A percentile compares a stretch with the other conserved stretches of the same genome.
Conservation (phyloP, 352 stramenopile species). For the Halophytophthora batemanensis region DNA sequence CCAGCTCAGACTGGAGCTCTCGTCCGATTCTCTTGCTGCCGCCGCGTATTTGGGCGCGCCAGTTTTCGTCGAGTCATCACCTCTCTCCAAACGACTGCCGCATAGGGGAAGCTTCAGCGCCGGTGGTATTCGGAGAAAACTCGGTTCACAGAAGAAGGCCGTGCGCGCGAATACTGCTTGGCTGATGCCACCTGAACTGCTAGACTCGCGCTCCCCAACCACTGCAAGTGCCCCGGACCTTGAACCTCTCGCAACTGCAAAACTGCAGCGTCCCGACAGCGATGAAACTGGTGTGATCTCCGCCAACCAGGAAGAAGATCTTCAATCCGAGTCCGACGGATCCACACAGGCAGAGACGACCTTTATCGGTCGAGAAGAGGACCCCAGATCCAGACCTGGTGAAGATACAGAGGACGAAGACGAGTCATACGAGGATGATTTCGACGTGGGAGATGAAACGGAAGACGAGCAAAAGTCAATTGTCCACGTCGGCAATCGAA, state of each 20-base stretch:
- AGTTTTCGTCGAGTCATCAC: slow-evolving; percentile 48
- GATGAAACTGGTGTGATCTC: too few relatives aligned
- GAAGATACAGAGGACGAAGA: slow-evolving; percentile 9
- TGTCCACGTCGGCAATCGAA: slow-evolving; percentile 5
- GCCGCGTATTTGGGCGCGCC: slow-evolving; percentile 31
- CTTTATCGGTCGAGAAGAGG: neutral
- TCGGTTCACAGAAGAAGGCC: slow-evolving; percentile 20
- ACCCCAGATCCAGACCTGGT: neutral
- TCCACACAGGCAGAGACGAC: neutral
- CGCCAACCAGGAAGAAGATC: too few relatives aligned
- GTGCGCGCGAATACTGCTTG: slow-evolving; percentile 7
- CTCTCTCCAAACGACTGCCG: slow-evolving; percentile 36
- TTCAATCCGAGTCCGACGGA: too few relatives aligned
- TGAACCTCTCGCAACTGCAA: too few relatives aligned
- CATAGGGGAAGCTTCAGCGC: slow-evolving; percentile 29
- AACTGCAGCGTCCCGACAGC: too few relatives aligned
- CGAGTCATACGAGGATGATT: slow-evolving; percentile 47
- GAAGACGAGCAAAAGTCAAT: slow-evolving; percentile 8
- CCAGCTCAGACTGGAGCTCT: slow-evolving; percentile 15
- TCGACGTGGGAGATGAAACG: slow-evolving; percentile 21
- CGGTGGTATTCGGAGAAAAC: slow-evolving; percentile 18
- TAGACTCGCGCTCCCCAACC: too few relatives aligned
- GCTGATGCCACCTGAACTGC: slow-evolving; percentile 1
- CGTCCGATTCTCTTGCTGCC: slow-evolving; percentile 18
- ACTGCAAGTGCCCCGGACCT: too few relatives aligned